Evolutionary conservation across 768 basidiomycete genomes (phyloP).

Genomic region (Psilocybe azurescens): DNA sequence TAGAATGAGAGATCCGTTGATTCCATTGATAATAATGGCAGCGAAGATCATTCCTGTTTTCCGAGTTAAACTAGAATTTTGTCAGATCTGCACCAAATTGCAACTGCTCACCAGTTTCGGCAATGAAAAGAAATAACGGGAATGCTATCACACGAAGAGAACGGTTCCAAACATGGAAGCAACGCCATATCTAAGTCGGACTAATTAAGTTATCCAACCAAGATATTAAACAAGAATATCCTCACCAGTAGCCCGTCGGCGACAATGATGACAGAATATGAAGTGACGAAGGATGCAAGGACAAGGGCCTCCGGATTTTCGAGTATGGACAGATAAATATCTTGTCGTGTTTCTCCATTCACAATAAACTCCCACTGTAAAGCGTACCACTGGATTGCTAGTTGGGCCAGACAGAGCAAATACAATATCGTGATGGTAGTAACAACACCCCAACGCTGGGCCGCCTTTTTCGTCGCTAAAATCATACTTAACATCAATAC

Average conservation of each 20-base stretch:
- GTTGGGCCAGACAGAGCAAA: constrained; percentile 7
- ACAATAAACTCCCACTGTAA: constrained; percentile 13
- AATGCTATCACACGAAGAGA: constrained; percentile 2
- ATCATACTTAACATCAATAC: not conserved
- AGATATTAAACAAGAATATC: not conserved
- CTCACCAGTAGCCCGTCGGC: constrained; percentile 15
- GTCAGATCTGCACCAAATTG: no score
- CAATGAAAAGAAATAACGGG: not conserved
- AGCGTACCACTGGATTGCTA: constrained; percentile 9
- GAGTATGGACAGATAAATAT: not conserved
- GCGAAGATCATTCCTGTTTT: not conserved
- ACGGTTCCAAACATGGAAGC: constrained; percentile 9
- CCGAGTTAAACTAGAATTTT: not conserved
- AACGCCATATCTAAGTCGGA: constrained; percentile 2
- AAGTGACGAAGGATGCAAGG: not conserved
- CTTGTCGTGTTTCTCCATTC: constrained; percentile 11
- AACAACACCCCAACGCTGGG: constrained; percentile 3
- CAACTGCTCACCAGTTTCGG: not conserved
- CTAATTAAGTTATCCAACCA: not conserved
- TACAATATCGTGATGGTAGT: constrained; percentile 10
- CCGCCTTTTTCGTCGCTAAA: constrained; percentile 7
- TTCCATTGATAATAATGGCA: constrained; percentile 1
- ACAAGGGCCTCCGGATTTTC: constrained; percentile 4
- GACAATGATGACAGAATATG: not conserved
- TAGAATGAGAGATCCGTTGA: not conserved